These are phyloP conservation scores for Colletotrichum phormii DNA, from an alignment of 2,329 filamentous ascomycete genomes.

Conservation along the genomic window DNA sequence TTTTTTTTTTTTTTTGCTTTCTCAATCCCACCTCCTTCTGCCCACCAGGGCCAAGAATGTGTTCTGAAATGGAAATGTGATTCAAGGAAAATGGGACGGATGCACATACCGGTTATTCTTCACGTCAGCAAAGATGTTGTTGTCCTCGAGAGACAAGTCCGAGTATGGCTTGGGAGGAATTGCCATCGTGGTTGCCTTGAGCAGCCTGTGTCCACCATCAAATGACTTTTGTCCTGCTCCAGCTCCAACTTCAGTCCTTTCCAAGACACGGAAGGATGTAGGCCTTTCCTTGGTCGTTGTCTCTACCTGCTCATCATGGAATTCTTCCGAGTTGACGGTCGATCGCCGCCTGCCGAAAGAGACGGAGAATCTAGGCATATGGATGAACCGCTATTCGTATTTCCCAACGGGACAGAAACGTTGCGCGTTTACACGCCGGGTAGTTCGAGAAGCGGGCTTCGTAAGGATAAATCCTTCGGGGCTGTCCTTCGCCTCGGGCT, in stretches of 20 bases:
- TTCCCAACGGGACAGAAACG: constrained; percentile 23
- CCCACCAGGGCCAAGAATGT: constrained; percentile 28
- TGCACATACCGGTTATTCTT: constrained; percentile 68
- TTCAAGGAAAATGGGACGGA: constrained; percentile 25
- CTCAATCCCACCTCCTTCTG: background rate
- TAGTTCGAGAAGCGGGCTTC: background rate
- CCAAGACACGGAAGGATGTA: constrained; percentile 69
- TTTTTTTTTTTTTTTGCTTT: background rate
- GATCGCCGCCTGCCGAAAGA: constrained; percentile 71
- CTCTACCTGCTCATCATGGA: constrained; percentile 61
- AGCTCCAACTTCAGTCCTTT: constrained; percentile 58
- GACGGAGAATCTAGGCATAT: constrained; percentile 73
- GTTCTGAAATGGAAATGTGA: constrained; percentile 25
- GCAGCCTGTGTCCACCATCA: constrained; percentile 60
- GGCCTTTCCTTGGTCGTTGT: constrained; percentile 42
- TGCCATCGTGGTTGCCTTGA: constrained; percentile 49
- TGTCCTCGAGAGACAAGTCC: constrained; percentile 59
- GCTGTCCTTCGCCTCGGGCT: constrained; percentile 18
- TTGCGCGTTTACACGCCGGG: constrained; percentile 18
- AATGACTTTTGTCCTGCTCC: constrained; percentile 56
- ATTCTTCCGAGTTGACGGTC: constrained; percentile 64
- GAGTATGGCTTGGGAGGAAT: constrained; percentile 49
- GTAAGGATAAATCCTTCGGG: constrained; percentile 7
- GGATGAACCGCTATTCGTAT: constrained; percentile 47
- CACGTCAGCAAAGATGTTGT: constrained; percentile 69